A percentile compares a stretch with the other conserved stretches of the same genome.
phyloP scores from a whole-genome alignment of 1,284 basidiomycete genomes.

The Pholiota adiposa region DNA sequence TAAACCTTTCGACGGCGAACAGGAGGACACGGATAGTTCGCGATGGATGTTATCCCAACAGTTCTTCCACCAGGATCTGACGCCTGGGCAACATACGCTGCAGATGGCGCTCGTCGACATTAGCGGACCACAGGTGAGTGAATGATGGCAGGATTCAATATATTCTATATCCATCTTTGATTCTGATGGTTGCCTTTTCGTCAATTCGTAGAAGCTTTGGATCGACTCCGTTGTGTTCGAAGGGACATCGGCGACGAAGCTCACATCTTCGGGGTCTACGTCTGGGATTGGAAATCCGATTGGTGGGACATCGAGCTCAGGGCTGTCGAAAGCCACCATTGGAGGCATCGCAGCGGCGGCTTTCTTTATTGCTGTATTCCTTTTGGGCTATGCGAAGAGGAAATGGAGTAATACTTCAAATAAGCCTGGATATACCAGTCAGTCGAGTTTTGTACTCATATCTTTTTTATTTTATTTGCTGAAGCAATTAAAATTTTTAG shows the following conservation, averaged over 20 bases:
- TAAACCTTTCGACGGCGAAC: slow-evolving; percentile 23
- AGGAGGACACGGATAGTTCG: slow-evolving; percentile 8
- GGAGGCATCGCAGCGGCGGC: slow-evolving; percentile 2
- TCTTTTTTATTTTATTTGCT: background rate
- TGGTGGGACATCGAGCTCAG: background rate
- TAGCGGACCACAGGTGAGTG: slow-evolving; percentile 25
- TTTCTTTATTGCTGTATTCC: background rate
- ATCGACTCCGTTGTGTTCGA: slow-evolving; percentile 20
- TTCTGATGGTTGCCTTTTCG: no score
- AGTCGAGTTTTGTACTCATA: background rate
- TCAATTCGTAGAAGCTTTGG: slow-evolving; percentile 17
- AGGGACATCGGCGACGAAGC: slow-evolving; percentile 3
- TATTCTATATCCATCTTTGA: no score
- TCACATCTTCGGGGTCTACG: background rate
- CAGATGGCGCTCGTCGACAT: slow-evolving; percentile 22
- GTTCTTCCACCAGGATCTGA: slow-evolving; percentile 6
- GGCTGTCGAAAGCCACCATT: background rate
- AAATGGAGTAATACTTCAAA: background rate
- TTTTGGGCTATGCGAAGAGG: background rate
- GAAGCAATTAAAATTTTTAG: no score
- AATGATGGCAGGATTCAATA: no score
- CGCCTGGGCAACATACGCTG: slow-evolving; percentile 25
- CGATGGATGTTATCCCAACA: slow-evolving; percentile 20
- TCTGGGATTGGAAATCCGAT: background rate
- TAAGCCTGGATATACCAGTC: background rate